These are phyloP conservation scores for Colletotrichum sp. DNA, from an alignment of 2,329 filamentous ascomycete genomes.

Conservation along the genomic window DNA sequence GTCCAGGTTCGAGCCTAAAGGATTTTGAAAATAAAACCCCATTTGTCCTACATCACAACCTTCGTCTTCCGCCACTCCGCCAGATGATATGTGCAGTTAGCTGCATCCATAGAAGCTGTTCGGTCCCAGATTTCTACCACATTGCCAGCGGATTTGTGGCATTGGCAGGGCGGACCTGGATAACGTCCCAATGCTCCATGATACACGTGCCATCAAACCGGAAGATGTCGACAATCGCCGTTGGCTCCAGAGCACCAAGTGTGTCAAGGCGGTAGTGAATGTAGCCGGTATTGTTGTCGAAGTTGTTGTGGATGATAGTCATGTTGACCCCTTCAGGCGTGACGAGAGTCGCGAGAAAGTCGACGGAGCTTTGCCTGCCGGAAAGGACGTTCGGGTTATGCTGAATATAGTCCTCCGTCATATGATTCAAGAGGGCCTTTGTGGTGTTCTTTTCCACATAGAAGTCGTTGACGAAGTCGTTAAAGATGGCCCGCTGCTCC, in stretches of 20 bases:
- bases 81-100: background rate
- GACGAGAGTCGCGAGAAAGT: background rate
- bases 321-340: background rate
- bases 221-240: conserved; percentile 5
- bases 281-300: background rate
- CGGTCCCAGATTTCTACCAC: background rate
- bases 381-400: conserved; percentile 4
- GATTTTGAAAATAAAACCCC: background rate
- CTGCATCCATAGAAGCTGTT: background rate
- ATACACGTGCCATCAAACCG: conserved; percentile 12
- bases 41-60: accelerated
- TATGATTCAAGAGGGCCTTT: background rate
- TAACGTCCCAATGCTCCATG: conserved; percentile 16
- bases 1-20: background rate
- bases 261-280: background rate
- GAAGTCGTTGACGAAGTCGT: background rate
- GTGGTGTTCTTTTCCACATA: background rate
- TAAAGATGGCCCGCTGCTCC: background rate
- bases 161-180: background rate
- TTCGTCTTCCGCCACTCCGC: no score
- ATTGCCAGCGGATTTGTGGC: background rate
- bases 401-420: conserved; percentile 6
- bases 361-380: background rate
- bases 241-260: background rate
- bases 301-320: background rate